Conservation (phyloP, 139 green algal genomes). For the Chlamydomonas urium region DNA sequence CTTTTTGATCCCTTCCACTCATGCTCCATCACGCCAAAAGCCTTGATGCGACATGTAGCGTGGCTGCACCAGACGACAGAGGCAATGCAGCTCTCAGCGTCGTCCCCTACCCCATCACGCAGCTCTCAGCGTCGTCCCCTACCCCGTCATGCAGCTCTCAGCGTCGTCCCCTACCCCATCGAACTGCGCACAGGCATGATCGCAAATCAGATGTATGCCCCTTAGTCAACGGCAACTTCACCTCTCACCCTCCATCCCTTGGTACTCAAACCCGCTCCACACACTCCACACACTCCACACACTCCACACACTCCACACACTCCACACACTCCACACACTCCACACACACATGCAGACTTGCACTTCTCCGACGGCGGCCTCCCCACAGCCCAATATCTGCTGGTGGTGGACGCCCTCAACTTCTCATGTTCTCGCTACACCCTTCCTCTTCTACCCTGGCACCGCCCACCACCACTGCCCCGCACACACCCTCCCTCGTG, state of each 20-base stretch:
- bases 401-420: conserved; percentile 95
- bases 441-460: too few species aligned
- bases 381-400: conserved; percentile 75
- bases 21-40: background rate
- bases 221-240: too few species aligned
- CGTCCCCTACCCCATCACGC: background rate
- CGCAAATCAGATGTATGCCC: too few species aligned
- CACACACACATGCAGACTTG: conserved; percentile 29
- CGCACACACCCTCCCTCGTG: too few species aligned
- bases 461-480: too few species aligned
- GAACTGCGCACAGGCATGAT: background rate
- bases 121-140: background rate
- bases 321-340: background rate
- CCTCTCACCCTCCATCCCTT: too few species aligned
- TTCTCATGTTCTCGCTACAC: too few species aligned
- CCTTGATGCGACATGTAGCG: background rate
- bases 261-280: too few species aligned
- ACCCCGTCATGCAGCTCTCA: background rate
- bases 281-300: too few species aligned
- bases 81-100: background rate
- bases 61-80: background rate
- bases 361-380: conserved; percentile 60
- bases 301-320: too few species aligned
- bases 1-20: background rate
- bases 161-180: background rate